A percentile compares a stretch with the other conserved stretches of the same genome.
Evolutionary conservation across 2,329 filamentous ascomycete genomes (phyloP).

Genomic region (Botrytis galanthina): DNA sequence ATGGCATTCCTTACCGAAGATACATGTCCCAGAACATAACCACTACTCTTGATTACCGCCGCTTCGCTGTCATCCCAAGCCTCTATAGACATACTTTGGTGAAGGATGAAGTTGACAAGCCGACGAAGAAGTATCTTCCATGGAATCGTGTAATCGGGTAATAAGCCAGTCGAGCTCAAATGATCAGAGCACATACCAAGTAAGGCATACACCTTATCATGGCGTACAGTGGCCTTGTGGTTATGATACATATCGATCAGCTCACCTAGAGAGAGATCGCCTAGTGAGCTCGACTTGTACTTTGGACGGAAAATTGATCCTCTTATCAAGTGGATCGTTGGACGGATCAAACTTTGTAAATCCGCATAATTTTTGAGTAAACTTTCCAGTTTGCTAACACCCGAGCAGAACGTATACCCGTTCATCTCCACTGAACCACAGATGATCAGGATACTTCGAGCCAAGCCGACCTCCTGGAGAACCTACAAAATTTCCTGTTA

Average conservation of each 20-base stretch:
- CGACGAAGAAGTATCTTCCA: background rate
- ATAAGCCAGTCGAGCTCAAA: background rate
- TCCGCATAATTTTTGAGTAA: background rate
- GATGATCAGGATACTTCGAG: background rate
- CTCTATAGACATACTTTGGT: background rate
- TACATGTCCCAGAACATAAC: background rate
- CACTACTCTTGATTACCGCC: background rate
- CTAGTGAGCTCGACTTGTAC: background rate
- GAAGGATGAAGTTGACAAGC: background rate
- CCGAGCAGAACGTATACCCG: background rate
- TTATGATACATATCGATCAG: background rate
- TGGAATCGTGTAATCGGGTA: background rate
- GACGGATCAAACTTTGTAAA: background rate
- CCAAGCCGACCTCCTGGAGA: background rate
- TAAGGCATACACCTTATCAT: constrained; percentile 1
- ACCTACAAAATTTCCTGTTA: background rate
- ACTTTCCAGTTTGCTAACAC: background rate
- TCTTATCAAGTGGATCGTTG: background rate
- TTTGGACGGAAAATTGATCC: background rate
- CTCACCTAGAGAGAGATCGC: background rate
- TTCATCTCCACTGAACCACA: background rate
- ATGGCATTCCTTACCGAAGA: background rate
- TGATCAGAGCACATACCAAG: constrained; percentile 1
- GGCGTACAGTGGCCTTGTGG: background rate
- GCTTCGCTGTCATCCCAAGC: background rate